These are phyloP conservation scores for Candida mattraensis DNA, from an alignment of 805 yeast genomes.

Conservation along the genomic window DNA sequence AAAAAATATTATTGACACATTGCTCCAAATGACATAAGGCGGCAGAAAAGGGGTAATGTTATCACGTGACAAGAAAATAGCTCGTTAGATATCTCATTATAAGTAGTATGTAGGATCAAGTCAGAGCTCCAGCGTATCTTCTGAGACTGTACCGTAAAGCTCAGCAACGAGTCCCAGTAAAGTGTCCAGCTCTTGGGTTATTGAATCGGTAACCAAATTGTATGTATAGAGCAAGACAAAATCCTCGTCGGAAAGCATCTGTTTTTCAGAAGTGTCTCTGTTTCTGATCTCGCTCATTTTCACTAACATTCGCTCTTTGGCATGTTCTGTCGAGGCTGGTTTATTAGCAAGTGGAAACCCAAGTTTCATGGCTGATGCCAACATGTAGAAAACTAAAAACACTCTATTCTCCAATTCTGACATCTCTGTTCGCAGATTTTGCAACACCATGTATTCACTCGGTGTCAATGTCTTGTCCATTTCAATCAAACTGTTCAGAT, in stretches of 20 bases:
- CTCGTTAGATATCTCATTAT: background rate
- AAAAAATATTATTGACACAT: no score
- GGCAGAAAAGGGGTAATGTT: slow-evolving; percentile 1
- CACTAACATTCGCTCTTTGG: slow-evolving; percentile 65
- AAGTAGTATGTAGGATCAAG: background rate
- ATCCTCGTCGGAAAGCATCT: slow-evolving; percentile 58
- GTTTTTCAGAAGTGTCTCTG: slow-evolving; percentile 29
- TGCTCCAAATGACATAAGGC: no score
- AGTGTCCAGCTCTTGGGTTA: slow-evolving; percentile 61
- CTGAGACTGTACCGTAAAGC: slow-evolving; percentile 65
- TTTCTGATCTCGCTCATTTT: slow-evolving; percentile 61
- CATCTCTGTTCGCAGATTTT: slow-evolving; percentile 55
- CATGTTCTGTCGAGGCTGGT: slow-evolving; percentile 75
- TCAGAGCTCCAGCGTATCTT: slow-evolving; percentile 55
- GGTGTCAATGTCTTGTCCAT: slow-evolving; percentile 54
- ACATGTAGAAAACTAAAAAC: slow-evolving; percentile 74
- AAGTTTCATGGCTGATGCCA: slow-evolving; percentile 70
- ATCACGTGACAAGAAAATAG: background rate
- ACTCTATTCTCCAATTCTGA: slow-evolving; percentile 70
- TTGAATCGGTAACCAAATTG: slow-evolving; percentile 66
- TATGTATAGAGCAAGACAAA: slow-evolving; percentile 77
- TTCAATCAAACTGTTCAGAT: slow-evolving; percentile 65
- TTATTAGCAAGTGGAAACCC: slow-evolving; percentile 78
- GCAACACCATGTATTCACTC: slow-evolving; percentile 56
- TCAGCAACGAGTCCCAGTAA: slow-evolving; percentile 55